Evolutionary conservation across 83 land plant genomes (phyloP).

Genomic region (Thuja plicata): DNA sequence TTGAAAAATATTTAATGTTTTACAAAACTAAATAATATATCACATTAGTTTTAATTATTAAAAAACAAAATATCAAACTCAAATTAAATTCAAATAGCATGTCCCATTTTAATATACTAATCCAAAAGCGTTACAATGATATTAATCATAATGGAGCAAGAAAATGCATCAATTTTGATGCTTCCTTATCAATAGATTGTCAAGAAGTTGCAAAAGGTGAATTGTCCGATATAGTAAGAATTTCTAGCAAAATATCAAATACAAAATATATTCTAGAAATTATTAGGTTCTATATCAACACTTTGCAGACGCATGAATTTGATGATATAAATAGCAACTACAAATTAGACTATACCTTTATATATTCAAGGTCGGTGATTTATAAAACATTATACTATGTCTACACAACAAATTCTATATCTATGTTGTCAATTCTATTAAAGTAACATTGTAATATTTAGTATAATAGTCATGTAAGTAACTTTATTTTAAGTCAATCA

Average conservation of each 20-base stretch:
- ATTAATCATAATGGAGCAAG: background rate
- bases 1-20: background rate
- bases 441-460: too few species aligned
- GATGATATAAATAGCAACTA: background rate
- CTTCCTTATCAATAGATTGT: background rate
- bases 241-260: background rate
- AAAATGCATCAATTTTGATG: background rate
- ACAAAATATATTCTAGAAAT: background rate
- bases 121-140: slow-evolving; percentile 4
- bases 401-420: background rate
- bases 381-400: background rate
- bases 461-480: too few species aligned
- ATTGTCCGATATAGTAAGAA: background rate
- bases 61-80: background rate
- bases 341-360: background rate
- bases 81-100: background rate
- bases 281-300: background rate
- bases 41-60: background rate
- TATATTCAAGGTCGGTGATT: background rate
- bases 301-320: background rate
- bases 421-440: too few species aligned
- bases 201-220: background rate
- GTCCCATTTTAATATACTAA: background rate
- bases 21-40: background rate
- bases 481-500: too few species aligned